phyloP scores from a whole-genome alignment of 2,329 filamentous ascomycete genomes.

The Trichoderma polysporum region DNA sequence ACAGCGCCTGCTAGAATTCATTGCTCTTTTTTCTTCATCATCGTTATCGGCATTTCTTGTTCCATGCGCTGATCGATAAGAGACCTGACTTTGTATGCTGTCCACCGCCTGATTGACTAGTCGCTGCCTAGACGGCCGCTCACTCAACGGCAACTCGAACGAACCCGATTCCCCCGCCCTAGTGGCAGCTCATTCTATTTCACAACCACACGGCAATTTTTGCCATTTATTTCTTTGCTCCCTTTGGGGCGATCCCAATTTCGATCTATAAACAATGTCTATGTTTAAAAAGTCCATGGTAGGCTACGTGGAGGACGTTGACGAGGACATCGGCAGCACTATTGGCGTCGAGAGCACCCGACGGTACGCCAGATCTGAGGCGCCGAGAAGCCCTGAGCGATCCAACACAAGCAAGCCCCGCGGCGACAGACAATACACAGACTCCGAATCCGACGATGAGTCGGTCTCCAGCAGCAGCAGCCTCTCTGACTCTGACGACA shows the following conservation, averaged over 20 bases:
- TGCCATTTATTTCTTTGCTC: slow-evolving; percentile 19
- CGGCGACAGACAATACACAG: slow-evolving; percentile 36
- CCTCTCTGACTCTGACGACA: slow-evolving; percentile 46
- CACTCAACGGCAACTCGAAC: slow-evolving; percentile 18
- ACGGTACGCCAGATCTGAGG: slow-evolving; percentile 49
- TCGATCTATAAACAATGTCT: slow-evolving; percentile 41
- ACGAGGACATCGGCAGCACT: slow-evolving; percentile 50
- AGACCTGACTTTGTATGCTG: background rate
- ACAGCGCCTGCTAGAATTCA: background rate
- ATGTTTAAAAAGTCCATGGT: slow-evolving; percentile 32
- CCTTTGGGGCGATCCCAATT: slow-evolving; percentile 23
- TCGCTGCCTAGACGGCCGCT: slow-evolving; percentile 17
- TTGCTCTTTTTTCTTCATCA: background rate
- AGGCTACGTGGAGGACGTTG: slow-evolving; percentile 52
- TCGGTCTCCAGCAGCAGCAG: slow-evolving; percentile 32
- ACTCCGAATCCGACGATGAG: slow-evolving; percentile 39
- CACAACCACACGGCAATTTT: background rate
- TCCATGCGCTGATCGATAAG: slow-evolving; percentile 12
- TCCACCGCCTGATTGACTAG: slow-evolving; percentile 12
- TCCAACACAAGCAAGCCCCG: slow-evolving; percentile 54
- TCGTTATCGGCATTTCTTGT: background rate
- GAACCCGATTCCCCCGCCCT: slow-evolving; percentile 28
- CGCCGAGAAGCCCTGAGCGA: slow-evolving; percentile 45
- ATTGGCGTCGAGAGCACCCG: slow-evolving; percentile 41
- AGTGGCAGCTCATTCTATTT: slow-evolving; percentile 30